Base-by-base conservation (phyloP, 805 yeast species). In the Yarrowia sp. region DNA sequence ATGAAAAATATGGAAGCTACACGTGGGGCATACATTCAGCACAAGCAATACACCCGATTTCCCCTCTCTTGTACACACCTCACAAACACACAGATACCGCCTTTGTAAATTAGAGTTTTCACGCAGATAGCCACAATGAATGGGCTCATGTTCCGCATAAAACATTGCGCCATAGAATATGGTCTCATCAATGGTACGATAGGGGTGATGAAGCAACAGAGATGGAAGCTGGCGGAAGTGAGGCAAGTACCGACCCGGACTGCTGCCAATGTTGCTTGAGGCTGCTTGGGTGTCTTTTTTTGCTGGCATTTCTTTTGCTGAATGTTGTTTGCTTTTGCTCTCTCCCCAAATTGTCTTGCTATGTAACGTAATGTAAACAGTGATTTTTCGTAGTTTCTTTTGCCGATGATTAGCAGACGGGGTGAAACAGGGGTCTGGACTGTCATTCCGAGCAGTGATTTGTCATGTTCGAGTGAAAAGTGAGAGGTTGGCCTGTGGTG, bases 91-190 rank as follows among this genome's bases (percentile, higher is more conserved):
- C 58, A 52, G 43, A 17, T 9, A 19, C 43, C 13, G 43, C 39
- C 58, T 52, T 52, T 52, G 58, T 36, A 19, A 52, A 33, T n/a
- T 52, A 52, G 38, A 19, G 58, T 52, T 52, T 12, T 19, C 56
- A 49, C 56, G 56, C 56, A 52, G 24, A 52, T 36, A 36, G 56
- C 42, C 38, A 52, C 43, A 19, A 42, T 40, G 49, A 19, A 42
- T 40, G 49, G 64, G 64, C 63, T 40, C 39, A 56, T 30, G 43
- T 17, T 33, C 39, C 49, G 49, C 64, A 42, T 56, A 56, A 42
- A 56, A 42, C 46, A 56, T 56, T 30, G 64, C 49, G 49, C 64
- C 64, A 56, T 42, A 24, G 49, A 43, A 9, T 14, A 52, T 52
- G 58, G 58, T 36, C 9, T 20, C 14, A 52, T 52, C 9, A 34